Conservation (phyloP, 2,329 filamentous ascomycete species). For the Thielaviopsis ethacetica region DNA sequence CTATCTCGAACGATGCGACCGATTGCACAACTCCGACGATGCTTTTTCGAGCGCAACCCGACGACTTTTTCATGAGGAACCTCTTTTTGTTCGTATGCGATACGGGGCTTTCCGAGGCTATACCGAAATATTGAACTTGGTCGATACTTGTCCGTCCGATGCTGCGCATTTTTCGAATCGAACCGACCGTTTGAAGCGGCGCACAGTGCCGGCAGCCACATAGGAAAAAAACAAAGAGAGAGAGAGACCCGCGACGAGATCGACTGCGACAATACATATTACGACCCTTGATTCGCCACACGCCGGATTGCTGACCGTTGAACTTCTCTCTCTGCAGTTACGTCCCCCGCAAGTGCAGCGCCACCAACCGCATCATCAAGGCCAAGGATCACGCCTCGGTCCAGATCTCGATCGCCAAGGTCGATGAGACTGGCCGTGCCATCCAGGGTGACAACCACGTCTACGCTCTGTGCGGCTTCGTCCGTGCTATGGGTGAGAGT, state of each 20-base stretch:
- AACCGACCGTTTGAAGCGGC: not conserved
- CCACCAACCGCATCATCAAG: conserved; percentile 99
- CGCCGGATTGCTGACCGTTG: conserved; percentile 16
- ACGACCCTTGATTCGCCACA: not conserved
- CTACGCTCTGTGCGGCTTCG: conserved; percentile 95
- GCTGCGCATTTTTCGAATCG: not conserved
- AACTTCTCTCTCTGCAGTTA: conserved; percentile 40
- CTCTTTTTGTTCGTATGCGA: not conserved
- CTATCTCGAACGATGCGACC: not conserved
- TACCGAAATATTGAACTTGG: conserved; percentile 3
- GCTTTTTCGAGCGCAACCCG: not conserved
- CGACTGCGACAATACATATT: not conserved
- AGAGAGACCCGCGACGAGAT: not conserved
- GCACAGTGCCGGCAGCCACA: not conserved
- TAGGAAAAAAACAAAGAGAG: too few relatives aligned
- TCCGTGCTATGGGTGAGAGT: conserved; percentile 93
- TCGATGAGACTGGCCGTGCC: conserved; percentile 95
- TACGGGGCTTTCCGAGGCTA: not conserved
- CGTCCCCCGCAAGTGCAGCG: conserved; percentile 97
- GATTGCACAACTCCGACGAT: not conserved
- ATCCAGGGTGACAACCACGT: conserved; percentile 89
- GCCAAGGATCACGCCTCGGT: conserved; percentile 99
- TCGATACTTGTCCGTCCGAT: not conserved
- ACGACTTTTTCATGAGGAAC: not conserved
- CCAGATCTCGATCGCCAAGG: conserved; percentile 93